Percentiles rank a stretch among this genome's conserved stretches.
phyloP scores from a whole-genome alignment of 2,329 filamentous ascomycete genomes.

The Coniochaeta pulveracea region DNA sequence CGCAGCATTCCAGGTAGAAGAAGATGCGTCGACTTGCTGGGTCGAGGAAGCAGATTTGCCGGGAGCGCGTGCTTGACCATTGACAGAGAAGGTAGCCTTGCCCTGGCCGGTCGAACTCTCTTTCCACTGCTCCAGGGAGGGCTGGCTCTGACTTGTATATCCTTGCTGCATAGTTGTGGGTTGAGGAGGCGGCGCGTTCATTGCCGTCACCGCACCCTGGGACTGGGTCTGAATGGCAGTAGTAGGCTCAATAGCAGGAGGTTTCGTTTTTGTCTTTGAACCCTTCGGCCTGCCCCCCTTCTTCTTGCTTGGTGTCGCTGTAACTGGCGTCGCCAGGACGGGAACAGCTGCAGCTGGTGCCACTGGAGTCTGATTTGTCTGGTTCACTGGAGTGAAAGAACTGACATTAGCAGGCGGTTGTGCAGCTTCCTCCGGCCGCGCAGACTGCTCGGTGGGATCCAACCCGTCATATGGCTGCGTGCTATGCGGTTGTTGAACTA shows the following conservation, averaged over 20 bases:
- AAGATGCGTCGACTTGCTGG: no score
- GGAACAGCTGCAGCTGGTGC: constrained; percentile 8
- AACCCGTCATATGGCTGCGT: no score
- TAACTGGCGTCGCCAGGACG: neutral
- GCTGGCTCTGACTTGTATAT: no score
- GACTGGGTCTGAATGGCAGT: neutral
- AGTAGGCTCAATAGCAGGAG: constrained; percentile 14
- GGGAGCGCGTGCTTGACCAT: no score
- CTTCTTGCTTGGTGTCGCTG: constrained; percentile 9
- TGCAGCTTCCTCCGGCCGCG: neutral
- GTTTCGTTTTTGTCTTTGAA: constrained; percentile 26
- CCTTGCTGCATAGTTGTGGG: no score
- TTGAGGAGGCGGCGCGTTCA: neutral
- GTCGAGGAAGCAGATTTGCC: no score
- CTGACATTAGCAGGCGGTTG: neutral
- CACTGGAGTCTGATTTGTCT: constrained; percentile 8
- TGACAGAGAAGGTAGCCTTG: no score
- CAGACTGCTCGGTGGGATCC: constrained; percentile 4
- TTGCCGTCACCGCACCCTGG: neutral
- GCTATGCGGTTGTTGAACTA: no score
- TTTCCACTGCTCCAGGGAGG: no score
- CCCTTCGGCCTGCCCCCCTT: constrained; percentile 29
- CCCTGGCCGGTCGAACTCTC: no score
- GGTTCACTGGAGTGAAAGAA: neutral
- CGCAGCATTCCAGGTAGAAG: no score